Percentiles rank a stretch among this genome's conserved stretches.
Evolutionary conservation across 1,284 basidiomycete species (phyloP).

Genomic region (Exobasidium cylindrosporum): DNA sequence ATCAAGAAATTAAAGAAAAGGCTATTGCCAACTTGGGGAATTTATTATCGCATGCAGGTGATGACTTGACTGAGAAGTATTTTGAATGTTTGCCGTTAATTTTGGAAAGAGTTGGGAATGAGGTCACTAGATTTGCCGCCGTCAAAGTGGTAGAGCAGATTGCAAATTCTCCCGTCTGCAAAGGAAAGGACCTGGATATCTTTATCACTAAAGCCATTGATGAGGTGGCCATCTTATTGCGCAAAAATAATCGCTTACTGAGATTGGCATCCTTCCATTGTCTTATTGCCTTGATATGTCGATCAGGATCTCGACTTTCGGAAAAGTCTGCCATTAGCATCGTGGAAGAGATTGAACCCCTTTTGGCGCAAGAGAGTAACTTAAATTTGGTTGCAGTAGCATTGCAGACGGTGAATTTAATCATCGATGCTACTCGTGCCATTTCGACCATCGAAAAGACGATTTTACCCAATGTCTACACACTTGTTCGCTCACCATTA

Average conservation of each 20-base stretch:
- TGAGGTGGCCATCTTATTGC: conserved; percentile 73
- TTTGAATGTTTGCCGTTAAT: conserved; percentile 65
- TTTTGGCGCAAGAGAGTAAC: conserved; percentile 36
- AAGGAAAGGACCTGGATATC: conserved; percentile 60
- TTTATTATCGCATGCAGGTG: conserved; percentile 79
- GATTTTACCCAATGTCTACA: conserved; percentile 68
- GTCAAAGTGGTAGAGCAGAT: conserved; percentile 59
- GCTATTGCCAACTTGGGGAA: conserved; percentile 81
- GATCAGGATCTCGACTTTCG: conserved; percentile 57
- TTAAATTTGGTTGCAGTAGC: conserved; percentile 38
- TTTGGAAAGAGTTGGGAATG: conserved; percentile 68
- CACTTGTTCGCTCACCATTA: conserved; percentile 72
- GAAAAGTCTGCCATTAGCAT: conserved; percentile 25
- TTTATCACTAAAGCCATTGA: conserved; percentile 76
- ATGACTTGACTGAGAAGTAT: conserved; percentile 60
- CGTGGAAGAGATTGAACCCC: conserved; percentile 36
- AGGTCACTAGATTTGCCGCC: conserved; percentile 59
- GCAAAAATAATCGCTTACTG: conserved; percentile 73
- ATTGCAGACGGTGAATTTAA: conserved; percentile 28
- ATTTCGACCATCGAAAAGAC: conserved; percentile 23
- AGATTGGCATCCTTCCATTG: conserved; percentile 78
- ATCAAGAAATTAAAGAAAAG: conserved; percentile 80
- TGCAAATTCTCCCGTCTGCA: conserved; percentile 57
- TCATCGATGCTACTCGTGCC: conserved; percentile 25
- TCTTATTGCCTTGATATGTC: conserved; percentile 69